Base-by-base conservation (phyloP, 108 stramenopile genomes). In the Schizochytrium sp. region DNA sequence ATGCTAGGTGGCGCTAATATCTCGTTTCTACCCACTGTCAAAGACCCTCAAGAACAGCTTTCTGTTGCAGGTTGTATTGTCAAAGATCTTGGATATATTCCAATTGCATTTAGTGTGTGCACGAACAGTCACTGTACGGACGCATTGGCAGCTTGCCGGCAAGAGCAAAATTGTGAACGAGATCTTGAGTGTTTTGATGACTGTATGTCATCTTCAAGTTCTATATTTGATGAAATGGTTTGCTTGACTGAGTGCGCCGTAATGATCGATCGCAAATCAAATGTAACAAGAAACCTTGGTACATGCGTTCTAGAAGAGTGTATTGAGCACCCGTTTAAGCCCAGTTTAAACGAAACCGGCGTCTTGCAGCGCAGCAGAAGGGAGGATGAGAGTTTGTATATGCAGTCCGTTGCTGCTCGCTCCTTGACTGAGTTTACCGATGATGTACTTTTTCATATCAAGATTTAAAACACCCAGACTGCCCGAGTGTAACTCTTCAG, bases 1-100 rank as follows among this genome's bases (percentile, higher is more conserved):
- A 83, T 83, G 76, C 47, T 83, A n/a, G 55, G 53, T 53, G 76
- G 76, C 53, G 19, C 49, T 10, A 83, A 83, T 28, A 55, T 83
- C 47, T 38, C 76, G 53, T 40, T 83, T 28, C 10, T 55, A n/a
- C 76, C 76, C 47, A 55, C 76, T 2, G 15, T 47, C 42, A 17
- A 83, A 5, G 76, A 3, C 3, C 76, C 10, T 7, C 12, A 69
- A 8, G 64, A 69, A 15, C 64, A 83, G 76, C 76, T 55, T 53
- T 83, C 76, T 7, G 76, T 83, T 28, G 5, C 2, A 13, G 76
- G 76, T 53, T 83, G 76, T 83, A 5, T 83, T 8, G 38, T 83
- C 50, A 2, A 69, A 44, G 64, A 55, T 53, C 76, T 55, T 38
- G 3, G 55, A 40, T 55, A 49, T 53, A n/a, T 42, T 8, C 50